Evolutionary conservation across 169 alveolate species (phyloP).

Genomic region (Hammondia hammondi): DNA sequence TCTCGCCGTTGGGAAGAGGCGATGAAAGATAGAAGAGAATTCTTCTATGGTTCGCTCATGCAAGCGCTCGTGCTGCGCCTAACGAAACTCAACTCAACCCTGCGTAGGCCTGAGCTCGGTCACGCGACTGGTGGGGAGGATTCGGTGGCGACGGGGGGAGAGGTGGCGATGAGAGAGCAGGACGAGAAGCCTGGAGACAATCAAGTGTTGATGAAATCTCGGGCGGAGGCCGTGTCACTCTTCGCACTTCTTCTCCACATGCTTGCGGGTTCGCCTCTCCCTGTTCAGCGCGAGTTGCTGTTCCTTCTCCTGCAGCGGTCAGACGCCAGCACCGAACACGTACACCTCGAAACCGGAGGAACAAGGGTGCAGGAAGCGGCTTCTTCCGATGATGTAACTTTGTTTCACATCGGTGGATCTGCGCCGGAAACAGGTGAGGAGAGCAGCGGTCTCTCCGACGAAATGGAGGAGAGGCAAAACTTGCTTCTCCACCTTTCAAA

Average conservation of each 20-base stretch:
- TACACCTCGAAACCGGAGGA: not conserved
- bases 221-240: not conserved
- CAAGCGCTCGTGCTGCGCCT: constrained; percentile 10
- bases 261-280: constrained; percentile 29
- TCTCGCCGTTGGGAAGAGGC: not conserved
- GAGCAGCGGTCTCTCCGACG: not conserved
- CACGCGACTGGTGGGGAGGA: not conserved
- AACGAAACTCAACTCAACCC: not conserved
- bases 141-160: not conserved
- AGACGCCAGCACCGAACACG: not conserved
- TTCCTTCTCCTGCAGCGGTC: not conserved
- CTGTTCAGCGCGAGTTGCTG: not conserved
- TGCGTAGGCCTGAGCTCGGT: not conserved
- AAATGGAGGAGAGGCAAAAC: not conserved
- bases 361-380: no score
- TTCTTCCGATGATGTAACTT: not conserved
- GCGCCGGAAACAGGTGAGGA: not conserved
- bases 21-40: not conserved
- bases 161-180: not conserved
- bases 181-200: not conserved
- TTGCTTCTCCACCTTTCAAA: not conserved
- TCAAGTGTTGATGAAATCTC: not conserved
- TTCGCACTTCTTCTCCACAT: constrained; percentile 13
- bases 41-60: not conserved
- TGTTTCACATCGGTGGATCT: not conserved